Evolutionary conservation across 148 eudicot species (phyloP), one percentile per base, ranked within the genome.

Genomic region (Rhododendron griersonianum): DNA sequence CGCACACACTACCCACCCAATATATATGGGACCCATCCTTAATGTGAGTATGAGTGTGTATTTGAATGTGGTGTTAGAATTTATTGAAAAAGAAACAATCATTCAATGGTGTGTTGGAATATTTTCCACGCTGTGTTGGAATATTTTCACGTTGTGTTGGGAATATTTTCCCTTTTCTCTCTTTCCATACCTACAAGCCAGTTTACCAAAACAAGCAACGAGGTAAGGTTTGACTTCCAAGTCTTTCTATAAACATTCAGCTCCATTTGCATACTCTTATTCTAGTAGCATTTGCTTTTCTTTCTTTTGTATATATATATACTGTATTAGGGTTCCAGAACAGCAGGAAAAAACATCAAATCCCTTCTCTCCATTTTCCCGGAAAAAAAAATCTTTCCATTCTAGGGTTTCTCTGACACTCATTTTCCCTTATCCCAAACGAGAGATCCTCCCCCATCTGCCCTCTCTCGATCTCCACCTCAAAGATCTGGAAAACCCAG

Each of bases 191-290:
- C 33, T 21, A 25, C 30, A 0, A 23, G 41, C 33, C 19, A 30
- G 83, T 79, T 83, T 90, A 84, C 93, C 87, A 92, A 92, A 92
- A 92, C 87, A 85, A 92, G 93, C 89, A 92, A 90, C 7, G 87
- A 87, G 91, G 89, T 86, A 89, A 90, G 93, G 92, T 87, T 90
- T 23, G 41, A 35, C 41, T 14, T 16, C 3, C 63, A 74, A 65
- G 84, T 80, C 81, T 83, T 69, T 84, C 10, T 18, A 33, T 30
- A 71, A 48, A 48, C 37, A 45, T 33, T 71, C 80, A 33, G 23
- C 47, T 55, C 28, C 23, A 18, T 67, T 16, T 45, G 0, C 48
- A 35, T 47, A 45, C 50, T 47, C 50, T 45, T 2, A 1, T 2
- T 47, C 10, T 47, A 47, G 50, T 50, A 63, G 61, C 57, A 28